Evolutionary conservation across 1,284 basidiomycete species (phyloP).

Genomic region (Malassezia pachydermatis): DNA sequence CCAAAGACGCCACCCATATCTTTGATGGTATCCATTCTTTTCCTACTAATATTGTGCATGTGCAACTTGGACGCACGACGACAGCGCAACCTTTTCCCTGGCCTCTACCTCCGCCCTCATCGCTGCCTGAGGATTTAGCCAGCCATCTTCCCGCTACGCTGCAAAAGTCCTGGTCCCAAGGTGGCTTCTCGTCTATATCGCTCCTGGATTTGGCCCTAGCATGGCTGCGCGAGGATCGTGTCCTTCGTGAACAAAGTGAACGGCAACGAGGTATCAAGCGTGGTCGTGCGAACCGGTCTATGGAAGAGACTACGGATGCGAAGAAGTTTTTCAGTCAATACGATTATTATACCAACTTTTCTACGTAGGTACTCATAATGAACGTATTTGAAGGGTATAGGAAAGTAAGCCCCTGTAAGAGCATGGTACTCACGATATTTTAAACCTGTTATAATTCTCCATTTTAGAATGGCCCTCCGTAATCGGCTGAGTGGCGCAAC

Average conservation of each 20-base stretch:
- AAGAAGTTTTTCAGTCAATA: constrained; percentile 44
- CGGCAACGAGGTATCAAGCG: constrained; percentile 22
- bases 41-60: constrained; percentile 43
- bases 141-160: constrained; percentile 1
- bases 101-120: constrained; percentile 24
- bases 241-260: constrained; percentile 30
- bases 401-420: too few relatives aligned
- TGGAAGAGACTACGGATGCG: constrained; percentile 33
- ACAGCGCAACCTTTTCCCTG: constrained; percentile 29
- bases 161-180: too few relatives aligned
- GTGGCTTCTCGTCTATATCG: constrained; percentile 15
- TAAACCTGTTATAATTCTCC: too few relatives aligned
- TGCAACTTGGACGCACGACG: constrained; percentile 38
- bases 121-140: not conserved
- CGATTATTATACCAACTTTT: constrained; percentile 27
- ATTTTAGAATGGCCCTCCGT: too few relatives aligned
- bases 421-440: too few relatives aligned
- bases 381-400: too few relatives aligned
- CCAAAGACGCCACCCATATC: constrained; percentile 42
- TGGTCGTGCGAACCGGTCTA: constrained; percentile 24
- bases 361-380: too few relatives aligned
- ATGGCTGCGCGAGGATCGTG: constrained; percentile 42
- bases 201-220: constrained; percentile 35
- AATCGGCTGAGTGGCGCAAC: constrained; percentile 21
- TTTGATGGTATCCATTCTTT: constrained; percentile 46